These are phyloP conservation scores for Laetiporus sulphureus DNA, from an alignment of 1,284 basidiomycete species.

Conservation along the genomic window DNA sequence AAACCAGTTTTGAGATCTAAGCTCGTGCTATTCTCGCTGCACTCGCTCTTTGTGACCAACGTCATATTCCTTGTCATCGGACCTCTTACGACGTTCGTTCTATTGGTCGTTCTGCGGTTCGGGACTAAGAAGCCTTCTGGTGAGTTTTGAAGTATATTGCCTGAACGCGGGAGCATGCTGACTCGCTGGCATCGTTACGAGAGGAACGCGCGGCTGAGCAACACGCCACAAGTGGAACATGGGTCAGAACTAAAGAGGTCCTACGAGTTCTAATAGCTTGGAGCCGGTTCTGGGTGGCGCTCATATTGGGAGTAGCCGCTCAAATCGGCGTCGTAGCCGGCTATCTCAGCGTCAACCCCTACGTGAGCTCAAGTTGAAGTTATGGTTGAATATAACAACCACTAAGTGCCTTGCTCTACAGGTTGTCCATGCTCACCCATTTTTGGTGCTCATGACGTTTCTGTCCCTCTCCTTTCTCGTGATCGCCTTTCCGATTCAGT, in stretches of 20 bases:
- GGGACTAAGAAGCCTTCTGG: slow-evolving; percentile 14
- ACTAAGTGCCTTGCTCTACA: slow-evolving; percentile 20
- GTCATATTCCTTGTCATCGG: slow-evolving; percentile 54
- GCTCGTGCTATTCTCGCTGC: slow-evolving; percentile 48
- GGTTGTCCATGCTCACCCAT: slow-evolving; percentile 55
- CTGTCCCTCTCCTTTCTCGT: slow-evolving; percentile 45
- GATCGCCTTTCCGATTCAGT: slow-evolving; percentile 32
- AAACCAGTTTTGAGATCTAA: slow-evolving; percentile 57
- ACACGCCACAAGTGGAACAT: slow-evolving; percentile 1
- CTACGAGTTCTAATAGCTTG: slow-evolving; percentile 22
- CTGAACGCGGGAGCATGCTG: too few relatives aligned
- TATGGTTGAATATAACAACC: background rate
- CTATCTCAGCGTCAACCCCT: slow-evolving; percentile 53
- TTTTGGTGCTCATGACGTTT: slow-evolving; percentile 43
- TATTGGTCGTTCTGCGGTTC: slow-evolving; percentile 29
- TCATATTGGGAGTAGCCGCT: slow-evolving; percentile 37
- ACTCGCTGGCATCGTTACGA: background rate
- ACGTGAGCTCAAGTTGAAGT: slow-evolving; percentile 35
- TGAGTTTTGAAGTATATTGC: too few relatives aligned
- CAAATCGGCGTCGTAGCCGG: slow-evolving; percentile 43
- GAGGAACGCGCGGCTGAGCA: background rate
- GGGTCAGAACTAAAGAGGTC: slow-evolving; percentile 11
- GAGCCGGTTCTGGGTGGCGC: slow-evolving; percentile 52
- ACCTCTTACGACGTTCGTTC: slow-evolving; percentile 44
- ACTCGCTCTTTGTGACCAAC: slow-evolving; percentile 47